Conservation (phyloP, 2,329 filamentous ascomycete species). For the Metarhizium robertsii region DNA sequence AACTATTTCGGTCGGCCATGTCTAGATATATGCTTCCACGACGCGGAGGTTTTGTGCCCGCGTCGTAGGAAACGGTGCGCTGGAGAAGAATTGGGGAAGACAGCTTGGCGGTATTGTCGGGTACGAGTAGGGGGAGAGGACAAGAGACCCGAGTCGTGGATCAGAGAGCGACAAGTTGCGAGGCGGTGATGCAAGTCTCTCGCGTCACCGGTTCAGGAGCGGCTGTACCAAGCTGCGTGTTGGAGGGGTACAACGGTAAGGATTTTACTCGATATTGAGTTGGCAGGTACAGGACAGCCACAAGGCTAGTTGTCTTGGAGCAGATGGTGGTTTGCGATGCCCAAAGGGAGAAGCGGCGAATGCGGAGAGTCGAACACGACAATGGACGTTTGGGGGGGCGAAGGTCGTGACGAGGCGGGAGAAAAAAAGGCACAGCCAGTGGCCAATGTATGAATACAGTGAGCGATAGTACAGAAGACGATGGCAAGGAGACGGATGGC, state of each 20-base stretch:
- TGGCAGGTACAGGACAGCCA: neutral
- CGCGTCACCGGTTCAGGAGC: neutral
- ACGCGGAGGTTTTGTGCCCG: slow-evolving; percentile 60
- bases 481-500: neutral
- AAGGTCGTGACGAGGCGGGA: neutral
- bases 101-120: slow-evolving; percentile 81
- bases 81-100: slow-evolving; percentile 81
- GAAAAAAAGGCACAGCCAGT: neutral
- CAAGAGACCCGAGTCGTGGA: slow-evolving; percentile 1
- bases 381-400: neutral
- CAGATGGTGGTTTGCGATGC: neutral
- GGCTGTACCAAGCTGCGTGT: neutral
- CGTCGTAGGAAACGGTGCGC: slow-evolving; percentile 86
- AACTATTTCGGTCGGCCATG: slow-evolving; percentile 53
- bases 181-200: slow-evolving; percentile 2
- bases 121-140: slow-evolving; percentile 7
- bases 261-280: neutral
- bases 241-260: neutral
- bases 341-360: neutral
- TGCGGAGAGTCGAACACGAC: neutral
- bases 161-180: slow-evolving; percentile 5
- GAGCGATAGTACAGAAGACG: slow-evolving; percentile 2
- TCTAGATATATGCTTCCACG: slow-evolving; percentile 51
- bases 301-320: neutral
- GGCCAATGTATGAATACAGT: slow-evolving; percentile 4